phyloP scores from a whole-genome alignment of 176 grass and related monocot species.

The Oryza glaberrima region DNA sequence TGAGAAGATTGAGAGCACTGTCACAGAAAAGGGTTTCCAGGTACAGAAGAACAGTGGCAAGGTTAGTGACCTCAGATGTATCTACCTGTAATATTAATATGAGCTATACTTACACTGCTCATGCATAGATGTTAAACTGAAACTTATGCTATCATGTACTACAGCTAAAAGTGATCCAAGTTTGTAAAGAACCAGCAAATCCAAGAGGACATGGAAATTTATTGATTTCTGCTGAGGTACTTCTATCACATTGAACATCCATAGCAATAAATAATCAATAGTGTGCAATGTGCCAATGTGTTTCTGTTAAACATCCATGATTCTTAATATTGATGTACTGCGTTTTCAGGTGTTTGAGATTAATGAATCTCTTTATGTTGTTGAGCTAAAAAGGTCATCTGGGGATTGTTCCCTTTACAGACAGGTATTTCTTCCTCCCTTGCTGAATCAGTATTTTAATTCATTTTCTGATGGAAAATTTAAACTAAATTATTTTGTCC shows the following conservation, averaged over 20 bases:
- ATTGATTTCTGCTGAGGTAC: slow-evolving; percentile 77
- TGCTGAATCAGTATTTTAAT: slow-evolving; percentile 9
- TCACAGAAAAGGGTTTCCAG: slow-evolving; percentile 77
- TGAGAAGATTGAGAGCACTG: slow-evolving; percentile 77
- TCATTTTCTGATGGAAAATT: slow-evolving; percentile 1
- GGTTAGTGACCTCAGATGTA: slow-evolving; percentile 45
- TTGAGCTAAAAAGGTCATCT: slow-evolving; percentile 75
- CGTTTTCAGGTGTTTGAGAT: slow-evolving; percentile 80
- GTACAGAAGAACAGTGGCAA: slow-evolving; percentile 69
- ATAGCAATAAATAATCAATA: slow-evolving; percentile 3
- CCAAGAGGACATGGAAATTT: slow-evolving; percentile 47
- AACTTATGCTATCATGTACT: slow-evolving; percentile 24
- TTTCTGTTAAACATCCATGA: slow-evolving; percentile 18
- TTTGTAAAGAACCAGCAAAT: slow-evolving; percentile 54
- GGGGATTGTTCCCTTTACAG: slow-evolving; percentile 76
- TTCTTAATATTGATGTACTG: slow-evolving; percentile 33
- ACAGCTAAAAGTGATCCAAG: slow-evolving; percentile 76
- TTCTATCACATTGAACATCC: slow-evolving; percentile 11
- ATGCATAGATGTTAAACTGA: slow-evolving; percentile 9
- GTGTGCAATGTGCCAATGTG: slow-evolving; percentile 4
- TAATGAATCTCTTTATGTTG: slow-evolving; percentile 73
- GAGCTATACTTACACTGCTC: neutral
- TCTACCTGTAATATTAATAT: neutral
- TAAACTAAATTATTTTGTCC: slow-evolving; percentile 2
- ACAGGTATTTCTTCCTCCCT: slow-evolving; percentile 54